These are phyloP conservation scores for Syncephalastrum racemosum DNA, from an alignment of 371 early-diverging fungal genomes.

Conservation along the genomic window DNA sequence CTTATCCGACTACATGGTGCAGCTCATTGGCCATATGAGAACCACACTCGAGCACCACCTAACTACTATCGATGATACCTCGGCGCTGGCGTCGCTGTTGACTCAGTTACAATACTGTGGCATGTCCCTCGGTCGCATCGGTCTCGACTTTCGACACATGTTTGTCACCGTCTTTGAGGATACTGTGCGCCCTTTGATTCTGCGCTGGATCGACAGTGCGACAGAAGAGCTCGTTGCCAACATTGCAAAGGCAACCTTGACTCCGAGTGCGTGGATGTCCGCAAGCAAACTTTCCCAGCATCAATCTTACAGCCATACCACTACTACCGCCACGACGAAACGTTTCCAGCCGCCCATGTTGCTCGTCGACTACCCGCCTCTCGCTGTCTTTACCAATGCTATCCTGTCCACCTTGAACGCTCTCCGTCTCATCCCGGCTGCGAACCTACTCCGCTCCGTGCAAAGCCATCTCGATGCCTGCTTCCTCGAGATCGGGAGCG, in stretches of 20 bases:
- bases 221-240: constrained; percentile 42
- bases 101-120: constrained; percentile 86
- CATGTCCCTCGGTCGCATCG: constrained; percentile 77
- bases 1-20: constrained; percentile 57
- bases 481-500: constrained; percentile 37
- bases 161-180: constrained; percentile 65
- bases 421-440: constrained; percentile 63
- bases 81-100: constrained; percentile 62
- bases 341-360: constrained; percentile 49
- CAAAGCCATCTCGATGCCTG: constrained; percentile 32
- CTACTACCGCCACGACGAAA: neutral
- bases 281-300: constrained; percentile 19
- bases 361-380: constrained; percentile 67
- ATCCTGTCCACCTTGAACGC: constrained; percentile 67
- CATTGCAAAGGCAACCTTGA: constrained; percentile 28
- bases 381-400: constrained; percentile 71
- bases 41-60: constrained; percentile 37
- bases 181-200: constrained; percentile 58
- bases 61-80: constrained; percentile 60
- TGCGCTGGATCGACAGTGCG: constrained; percentile 47
- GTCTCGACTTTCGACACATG: constrained; percentile 73
- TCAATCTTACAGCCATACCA: constrained; percentile 1
- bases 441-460: constrained; percentile 27
- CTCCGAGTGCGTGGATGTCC: constrained; percentile 55
- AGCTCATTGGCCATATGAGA: constrained; percentile 38